Evolutionary conservation across 1,284 basidiomycete genomes (phyloP).

Genomic region (Cutaneotrichosporon mucoides): DNA sequence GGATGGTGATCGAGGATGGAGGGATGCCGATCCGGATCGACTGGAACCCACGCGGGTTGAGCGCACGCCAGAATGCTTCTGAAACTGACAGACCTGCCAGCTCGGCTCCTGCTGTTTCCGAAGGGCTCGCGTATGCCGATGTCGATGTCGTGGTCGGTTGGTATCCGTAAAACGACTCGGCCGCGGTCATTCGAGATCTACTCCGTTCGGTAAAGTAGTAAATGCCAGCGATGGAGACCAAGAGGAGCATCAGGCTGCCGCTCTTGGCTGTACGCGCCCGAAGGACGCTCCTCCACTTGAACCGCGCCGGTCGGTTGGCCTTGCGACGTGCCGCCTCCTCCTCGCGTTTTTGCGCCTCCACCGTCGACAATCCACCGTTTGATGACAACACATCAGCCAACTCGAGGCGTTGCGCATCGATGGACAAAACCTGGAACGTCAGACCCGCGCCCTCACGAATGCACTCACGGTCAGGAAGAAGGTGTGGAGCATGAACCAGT

Average conservation of each 20-base stretch:
- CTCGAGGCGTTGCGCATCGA: slow-evolving; percentile 56
- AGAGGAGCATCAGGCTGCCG: slow-evolving; percentile 65
- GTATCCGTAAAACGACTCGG: slow-evolving; percentile 42
- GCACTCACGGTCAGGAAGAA: slow-evolving; percentile 54
- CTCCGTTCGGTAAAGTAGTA: slow-evolving; percentile 45
- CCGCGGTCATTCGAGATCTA: slow-evolving; percentile 19
- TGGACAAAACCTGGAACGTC: slow-evolving; percentile 49
- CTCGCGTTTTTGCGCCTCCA: slow-evolving; percentile 12
- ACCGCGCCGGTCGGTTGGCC: slow-evolving; percentile 3
- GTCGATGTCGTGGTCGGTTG: slow-evolving; percentile 24
- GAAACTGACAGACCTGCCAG: slow-evolving; percentile 32
- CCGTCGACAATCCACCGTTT: slow-evolving; percentile 12
- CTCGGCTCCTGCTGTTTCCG: slow-evolving; percentile 10
- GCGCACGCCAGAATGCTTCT: slow-evolving; percentile 64
- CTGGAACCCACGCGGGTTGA: slow-evolving; percentile 68
- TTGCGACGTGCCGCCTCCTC: slow-evolving; percentile 14
- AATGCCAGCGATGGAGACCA: slow-evolving; percentile 42
- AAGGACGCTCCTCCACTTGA: slow-evolving; percentile 52
- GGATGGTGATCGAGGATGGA: slow-evolving; percentile 68
- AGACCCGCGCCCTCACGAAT: background rate
- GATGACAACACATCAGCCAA: slow-evolving; percentile 45
- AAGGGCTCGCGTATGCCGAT: slow-evolving; percentile 17
- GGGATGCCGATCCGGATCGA: slow-evolving; percentile 77
- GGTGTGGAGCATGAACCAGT: slow-evolving; percentile 69
- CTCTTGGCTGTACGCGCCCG: slow-evolving; percentile 72